Evolutionary conservation across 2,329 filamentous ascomycete species (phyloP).

Genomic region (Fonsecaea pedrosoi): DNA sequence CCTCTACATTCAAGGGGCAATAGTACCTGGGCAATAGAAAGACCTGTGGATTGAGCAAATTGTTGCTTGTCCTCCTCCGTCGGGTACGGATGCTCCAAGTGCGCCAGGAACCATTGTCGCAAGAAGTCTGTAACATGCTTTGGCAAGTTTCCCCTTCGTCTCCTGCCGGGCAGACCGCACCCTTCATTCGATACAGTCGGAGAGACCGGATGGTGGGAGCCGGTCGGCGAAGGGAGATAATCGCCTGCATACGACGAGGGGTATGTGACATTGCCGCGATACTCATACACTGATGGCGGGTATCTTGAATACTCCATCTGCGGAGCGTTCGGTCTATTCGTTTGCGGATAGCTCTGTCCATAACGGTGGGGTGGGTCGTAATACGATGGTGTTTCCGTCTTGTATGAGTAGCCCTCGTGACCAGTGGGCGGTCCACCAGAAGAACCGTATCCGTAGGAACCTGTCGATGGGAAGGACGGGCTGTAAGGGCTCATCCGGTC

Average conservation of each 20-base stretch:
- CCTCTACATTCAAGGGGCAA: not conserved
- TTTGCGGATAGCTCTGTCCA: constrained; percentile 30
- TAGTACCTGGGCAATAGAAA: constrained; percentile 72
- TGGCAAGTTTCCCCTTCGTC: constrained; percentile 82
- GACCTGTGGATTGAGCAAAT: constrained; percentile 74
- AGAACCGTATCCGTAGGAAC: constrained; percentile 22
- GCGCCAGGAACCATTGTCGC: constrained; percentile 78
- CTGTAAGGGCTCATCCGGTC: constrained; percentile 23
- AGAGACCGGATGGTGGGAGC: constrained; percentile 23
- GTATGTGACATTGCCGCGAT: constrained; percentile 21
- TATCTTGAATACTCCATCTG: constrained; percentile 28
- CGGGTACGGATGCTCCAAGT: constrained; percentile 81
- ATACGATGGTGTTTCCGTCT: constrained; percentile 27
- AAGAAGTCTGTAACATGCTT: constrained; percentile 86
- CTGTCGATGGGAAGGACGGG: constrained; percentile 18
- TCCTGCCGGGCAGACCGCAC: constrained; percentile 47
- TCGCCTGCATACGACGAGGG: constrained; percentile 28
- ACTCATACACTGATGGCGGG: constrained; percentile 26
- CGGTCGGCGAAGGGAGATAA: constrained; percentile 25
- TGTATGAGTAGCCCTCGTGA: constrained; percentile 21
- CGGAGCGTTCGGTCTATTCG: constrained; percentile 21
- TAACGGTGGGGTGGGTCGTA: constrained; percentile 31
- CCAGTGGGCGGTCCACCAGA: not conserved
- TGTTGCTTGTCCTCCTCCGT: constrained; percentile 87
- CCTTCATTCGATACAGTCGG: constrained; percentile 28